phyloP scores from a whole-genome alignment of 306 rosid species.

The Acmispon strigosus region DNA sequence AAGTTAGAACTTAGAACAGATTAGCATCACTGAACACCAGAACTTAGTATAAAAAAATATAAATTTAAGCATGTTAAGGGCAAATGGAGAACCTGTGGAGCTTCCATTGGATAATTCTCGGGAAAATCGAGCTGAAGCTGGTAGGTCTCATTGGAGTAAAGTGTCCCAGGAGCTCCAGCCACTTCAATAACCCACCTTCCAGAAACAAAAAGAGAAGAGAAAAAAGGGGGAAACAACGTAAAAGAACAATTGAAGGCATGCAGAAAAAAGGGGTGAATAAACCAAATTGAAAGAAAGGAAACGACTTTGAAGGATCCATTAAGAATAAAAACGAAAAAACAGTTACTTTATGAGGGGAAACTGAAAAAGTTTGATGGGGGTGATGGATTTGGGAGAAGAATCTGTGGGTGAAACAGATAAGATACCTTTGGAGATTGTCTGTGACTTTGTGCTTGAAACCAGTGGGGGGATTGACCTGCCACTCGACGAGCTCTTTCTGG shows the following conservation, averaged over 20 bases:
- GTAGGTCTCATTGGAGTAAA: constrained; percentile 77
- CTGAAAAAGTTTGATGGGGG: not conserved
- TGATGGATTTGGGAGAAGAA: not conserved
- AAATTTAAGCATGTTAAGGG: not conserved
- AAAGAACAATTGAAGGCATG: not conserved
- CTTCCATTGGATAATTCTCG: constrained; percentile 99
- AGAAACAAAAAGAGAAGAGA: not conserved
- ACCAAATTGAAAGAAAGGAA: not conserved
- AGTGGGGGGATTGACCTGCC: constrained; percentile 96
- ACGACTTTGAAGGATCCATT: not conserved
- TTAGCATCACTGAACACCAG: not conserved
- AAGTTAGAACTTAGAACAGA: constrained; percentile 14
- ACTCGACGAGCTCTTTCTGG: constrained; percentile 94
- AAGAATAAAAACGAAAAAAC: not conserved
- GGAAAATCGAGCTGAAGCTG: constrained; percentile 99
- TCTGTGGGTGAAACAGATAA: not conserved
- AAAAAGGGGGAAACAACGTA: not conserved
- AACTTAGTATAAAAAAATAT: not conserved
- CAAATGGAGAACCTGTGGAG: constrained; percentile 69
- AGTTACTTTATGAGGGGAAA: not conserved
- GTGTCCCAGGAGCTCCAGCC: constrained; percentile 95
- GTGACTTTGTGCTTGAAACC: constrained; percentile 98
- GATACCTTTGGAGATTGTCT: constrained; percentile 90
- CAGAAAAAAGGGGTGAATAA: not conserved
- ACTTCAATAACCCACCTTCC: constrained; percentile 99